Evolutionary conservation across 495 filamentous ascomycete species (phyloP).

Genomic region (Aspergillus cavernicola): DNA sequence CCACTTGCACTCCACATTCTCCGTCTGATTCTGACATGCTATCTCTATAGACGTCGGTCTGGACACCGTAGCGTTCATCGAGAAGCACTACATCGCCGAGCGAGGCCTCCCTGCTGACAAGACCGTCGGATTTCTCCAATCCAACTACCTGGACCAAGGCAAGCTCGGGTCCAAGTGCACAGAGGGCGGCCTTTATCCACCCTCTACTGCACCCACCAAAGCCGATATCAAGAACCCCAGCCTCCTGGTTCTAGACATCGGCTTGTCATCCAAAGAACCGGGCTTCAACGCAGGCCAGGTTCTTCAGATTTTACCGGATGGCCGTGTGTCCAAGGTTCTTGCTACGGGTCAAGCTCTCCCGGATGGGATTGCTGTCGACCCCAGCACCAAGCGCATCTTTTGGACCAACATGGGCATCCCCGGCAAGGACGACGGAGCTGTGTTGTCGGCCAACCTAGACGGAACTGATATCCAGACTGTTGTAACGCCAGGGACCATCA

Average conservation of each 20-base stretch:
- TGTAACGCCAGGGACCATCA: conserved; percentile 32
- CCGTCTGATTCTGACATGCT: too few relatives aligned
- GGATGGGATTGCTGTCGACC: conserved; percentile 45
- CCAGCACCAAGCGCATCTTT: conserved; percentile 35
- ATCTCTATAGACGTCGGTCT: conserved; percentile 16
- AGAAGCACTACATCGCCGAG: conserved; percentile 40
- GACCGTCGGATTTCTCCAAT: conserved; percentile 32
- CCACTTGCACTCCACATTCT: too few relatives aligned
- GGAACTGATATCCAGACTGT: conserved; percentile 38
- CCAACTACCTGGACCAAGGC: conserved; percentile 31
- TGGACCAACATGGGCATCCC: conserved; percentile 53
- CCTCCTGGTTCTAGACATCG: conserved; percentile 30
- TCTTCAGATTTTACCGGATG: conserved; percentile 17
- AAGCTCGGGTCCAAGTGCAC: conserved; percentile 28
- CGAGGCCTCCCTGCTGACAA: conserved; percentile 17
- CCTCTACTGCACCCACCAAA: not conserved
- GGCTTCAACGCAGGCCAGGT: conserved; percentile 23
- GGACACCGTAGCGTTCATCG: conserved; percentile 36
- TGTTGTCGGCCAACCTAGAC: conserved; percentile 44
- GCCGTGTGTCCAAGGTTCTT: conserved; percentile 24
- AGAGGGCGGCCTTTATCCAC: conserved; percentile 34
- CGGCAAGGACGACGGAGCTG: conserved; percentile 36
- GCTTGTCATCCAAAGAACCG: conserved; percentile 6
- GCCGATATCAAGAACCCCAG: conserved; percentile 6
- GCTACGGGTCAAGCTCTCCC: conserved; percentile 35